Percentiles rank a stretch among this genome's conserved stretches.
Evolutionary conservation across 345 rosid species (phyloP).

Genomic region (Salix brachista): DNA sequence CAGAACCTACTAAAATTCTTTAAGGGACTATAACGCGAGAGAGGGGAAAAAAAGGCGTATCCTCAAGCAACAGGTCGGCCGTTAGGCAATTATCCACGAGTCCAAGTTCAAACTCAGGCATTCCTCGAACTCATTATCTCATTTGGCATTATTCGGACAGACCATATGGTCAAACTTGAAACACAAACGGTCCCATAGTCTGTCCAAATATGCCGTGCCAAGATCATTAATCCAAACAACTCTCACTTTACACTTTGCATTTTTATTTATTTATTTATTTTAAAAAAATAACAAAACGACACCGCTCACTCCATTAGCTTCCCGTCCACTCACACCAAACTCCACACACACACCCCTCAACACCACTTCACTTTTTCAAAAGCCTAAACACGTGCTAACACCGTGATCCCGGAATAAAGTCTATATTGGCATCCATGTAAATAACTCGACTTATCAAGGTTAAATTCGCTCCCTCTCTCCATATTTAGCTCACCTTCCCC

Average conservation of each 20-base stretch:
- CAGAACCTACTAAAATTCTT: too few species aligned
- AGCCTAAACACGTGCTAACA: constrained; percentile 61
- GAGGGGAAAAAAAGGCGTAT: too few species aligned
- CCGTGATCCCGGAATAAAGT: constrained; percentile 44
- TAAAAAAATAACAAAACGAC: not conserved
- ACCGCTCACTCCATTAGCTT: not conserved
- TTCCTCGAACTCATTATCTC: not conserved
- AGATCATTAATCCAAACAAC: not conserved
- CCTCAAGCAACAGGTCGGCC: not conserved
- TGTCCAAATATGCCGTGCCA: constrained; percentile 8
- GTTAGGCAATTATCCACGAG: not conserved
- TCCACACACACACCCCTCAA: not conserved
- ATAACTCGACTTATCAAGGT: constrained; percentile 7
- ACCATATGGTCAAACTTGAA: not conserved
- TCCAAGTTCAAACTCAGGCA: not conserved
- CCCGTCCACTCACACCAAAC: not conserved
- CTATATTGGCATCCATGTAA: constrained; percentile 34
- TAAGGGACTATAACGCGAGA: too few species aligned
- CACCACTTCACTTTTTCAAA: constrained; percentile 23
- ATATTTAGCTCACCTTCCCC: constrained; percentile 25
- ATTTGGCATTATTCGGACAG: not conserved
- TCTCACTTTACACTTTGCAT: too few species aligned
- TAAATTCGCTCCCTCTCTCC: constrained; percentile 2
- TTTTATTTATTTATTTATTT: too few species aligned
- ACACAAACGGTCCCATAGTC: not conserved